Evolutionary conservation across 148 eudicot species (phyloP), one percentile per base, ranked within the genome.

Genomic region (Dysphania ambrosioides): DNA sequence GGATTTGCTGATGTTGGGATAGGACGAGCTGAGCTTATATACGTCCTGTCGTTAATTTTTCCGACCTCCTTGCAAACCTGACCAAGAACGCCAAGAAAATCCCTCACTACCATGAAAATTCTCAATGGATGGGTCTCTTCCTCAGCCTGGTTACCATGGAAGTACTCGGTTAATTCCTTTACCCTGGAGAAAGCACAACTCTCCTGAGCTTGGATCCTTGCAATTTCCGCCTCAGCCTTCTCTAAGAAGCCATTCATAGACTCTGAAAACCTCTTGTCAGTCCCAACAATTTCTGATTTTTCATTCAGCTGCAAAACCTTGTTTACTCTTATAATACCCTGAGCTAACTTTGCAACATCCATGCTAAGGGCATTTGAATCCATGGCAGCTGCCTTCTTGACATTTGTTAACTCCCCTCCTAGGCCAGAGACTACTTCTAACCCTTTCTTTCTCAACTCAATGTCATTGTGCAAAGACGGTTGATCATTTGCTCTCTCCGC

Each of bases 11-110:
- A 77, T 53, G 36, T 15, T 8, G 86, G 76, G 55, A 74, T 44
- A 29, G 74, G 83, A 47, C 82, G 70, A 2, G 68, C 83, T 4
- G 88, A 85, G 35, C 89, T 86, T 6, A 93, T 83, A 59, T 72
- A 66, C 11, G 89, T 85, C 67, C 98, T 68, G 69, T 88, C 97
- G 30, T 88, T 91, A 19, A 91, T 81, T 78, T 87, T 94, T 24
- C 91, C 87, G 2, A 92, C 97, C 42, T 94, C 97, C 83, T 90
- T 94, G 82, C 96, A 94, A 6, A 94, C 97, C 63, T 77, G 85
- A 77, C 92, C 98, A 15, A 94, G 96, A 47, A 82, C 75, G 1
- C 76, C 72, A 18, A 94, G 84, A 68, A 94, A 94, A 82, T 94
- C 98, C 56, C 93, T 76, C 1, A 94, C 98, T 72, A 94, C 97